Conservation (phyloP, 306 rosid species). For the Lupinus albus region DNA sequence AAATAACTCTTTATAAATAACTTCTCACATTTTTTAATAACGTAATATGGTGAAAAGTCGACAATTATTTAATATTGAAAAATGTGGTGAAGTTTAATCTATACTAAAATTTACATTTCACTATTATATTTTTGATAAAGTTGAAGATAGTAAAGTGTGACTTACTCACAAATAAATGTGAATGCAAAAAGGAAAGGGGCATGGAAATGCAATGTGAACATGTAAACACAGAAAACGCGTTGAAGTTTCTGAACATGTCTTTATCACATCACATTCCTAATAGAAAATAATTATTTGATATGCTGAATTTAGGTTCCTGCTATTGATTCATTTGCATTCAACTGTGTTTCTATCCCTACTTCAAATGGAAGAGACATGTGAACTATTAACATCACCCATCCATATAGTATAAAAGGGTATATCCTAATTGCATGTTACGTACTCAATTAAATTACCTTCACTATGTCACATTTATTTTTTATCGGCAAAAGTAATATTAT, state of each 20-base stretch:
- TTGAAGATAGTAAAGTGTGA: no score
- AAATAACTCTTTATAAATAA: no score
- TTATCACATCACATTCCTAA: conserved; percentile 17
- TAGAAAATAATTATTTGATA: background rate
- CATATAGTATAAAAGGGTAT: conserved; percentile 14
- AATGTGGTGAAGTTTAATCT: no score
- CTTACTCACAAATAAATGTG: conserved; percentile 28
- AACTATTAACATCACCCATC: conserved; percentile 37
- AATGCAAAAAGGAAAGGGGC: conserved; percentile 36
- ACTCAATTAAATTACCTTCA: conserved; percentile 23
- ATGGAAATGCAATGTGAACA: conserved; percentile 34
- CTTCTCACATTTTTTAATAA: no score
- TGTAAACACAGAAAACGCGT: conserved; percentile 40
- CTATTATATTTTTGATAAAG: no score
- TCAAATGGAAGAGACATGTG: conserved; percentile 52
- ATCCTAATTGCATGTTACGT: conserved; percentile 17
- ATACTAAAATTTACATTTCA: no score
- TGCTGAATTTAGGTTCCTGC: conserved; percentile 32
- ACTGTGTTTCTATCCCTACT: conserved; percentile 45
- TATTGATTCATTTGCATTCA: conserved; percentile 27
- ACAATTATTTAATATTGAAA: no score
- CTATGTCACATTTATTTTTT: conserved; percentile 38
- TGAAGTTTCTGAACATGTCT: conserved; percentile 30
- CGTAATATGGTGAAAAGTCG: no score
- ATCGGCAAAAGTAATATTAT: no score